Conservation (phyloP, 2,329 filamentous ascomycete species). For the Cladosporium oxysporum region DNA sequence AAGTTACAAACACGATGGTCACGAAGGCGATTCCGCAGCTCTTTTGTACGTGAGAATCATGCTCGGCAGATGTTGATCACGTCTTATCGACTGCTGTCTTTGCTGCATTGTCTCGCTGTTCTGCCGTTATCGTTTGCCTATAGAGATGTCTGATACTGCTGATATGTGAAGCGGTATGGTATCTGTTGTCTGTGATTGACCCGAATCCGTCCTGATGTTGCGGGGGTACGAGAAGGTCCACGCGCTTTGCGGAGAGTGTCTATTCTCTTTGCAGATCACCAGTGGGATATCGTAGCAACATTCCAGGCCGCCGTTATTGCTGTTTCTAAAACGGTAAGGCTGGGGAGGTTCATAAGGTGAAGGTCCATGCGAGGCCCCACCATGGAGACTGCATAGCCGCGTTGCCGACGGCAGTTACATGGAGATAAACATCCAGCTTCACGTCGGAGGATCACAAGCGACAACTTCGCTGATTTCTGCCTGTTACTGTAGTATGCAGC, state of each 20-base stretch:
- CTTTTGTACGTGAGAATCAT: neutral
- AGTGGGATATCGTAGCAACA: neutral
- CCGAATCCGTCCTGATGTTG: neutral
- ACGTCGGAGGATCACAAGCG: neutral
- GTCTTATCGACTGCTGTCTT: neutral
- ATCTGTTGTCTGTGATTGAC: neutral
- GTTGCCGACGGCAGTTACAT: neutral
- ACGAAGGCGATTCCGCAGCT: neutral
- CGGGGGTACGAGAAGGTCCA: constrained; percentile 15
- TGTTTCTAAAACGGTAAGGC: neutral
- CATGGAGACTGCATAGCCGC: neutral
- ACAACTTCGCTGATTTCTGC: neutral
- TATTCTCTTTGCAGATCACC: neutral
- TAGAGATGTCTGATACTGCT: neutral
- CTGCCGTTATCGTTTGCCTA: neutral
- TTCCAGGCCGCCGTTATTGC: neutral
- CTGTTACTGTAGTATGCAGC: neutral
- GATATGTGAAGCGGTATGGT: neutral
- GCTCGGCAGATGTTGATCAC: neutral
- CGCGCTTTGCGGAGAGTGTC: constrained; percentile 14
- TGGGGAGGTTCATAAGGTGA: neutral
- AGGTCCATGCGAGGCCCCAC: constrained; percentile 15
- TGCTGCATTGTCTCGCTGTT: neutral
- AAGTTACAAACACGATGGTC: neutral
- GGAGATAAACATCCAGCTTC: neutral